Evolutionary conservation across 2,329 filamentous ascomycete species (phyloP).

Genomic region (Amauroascus niger): DNA sequence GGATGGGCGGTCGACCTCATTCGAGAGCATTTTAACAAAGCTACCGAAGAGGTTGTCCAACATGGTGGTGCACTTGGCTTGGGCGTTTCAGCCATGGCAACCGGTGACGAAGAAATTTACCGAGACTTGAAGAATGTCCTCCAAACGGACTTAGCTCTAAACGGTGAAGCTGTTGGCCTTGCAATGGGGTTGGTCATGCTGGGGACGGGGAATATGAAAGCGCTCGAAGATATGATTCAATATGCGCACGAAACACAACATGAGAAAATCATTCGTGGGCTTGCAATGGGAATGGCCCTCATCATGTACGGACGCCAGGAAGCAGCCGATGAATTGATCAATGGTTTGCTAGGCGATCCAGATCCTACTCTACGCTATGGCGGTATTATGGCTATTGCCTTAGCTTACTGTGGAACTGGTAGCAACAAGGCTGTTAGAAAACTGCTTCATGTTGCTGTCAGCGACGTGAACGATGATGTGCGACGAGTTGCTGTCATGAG

Average conservation of each 20-base stretch:
- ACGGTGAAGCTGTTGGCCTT: constrained; percentile 90
- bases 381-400: constrained; percentile 95
- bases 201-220: constrained; percentile 89
- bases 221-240: constrained; percentile 90
- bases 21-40: constrained; percentile 41
- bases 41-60: constrained; percentile 70
- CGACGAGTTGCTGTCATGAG: constrained; percentile 94
- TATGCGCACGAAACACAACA: constrained; percentile 97
- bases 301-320: constrained; percentile 98
- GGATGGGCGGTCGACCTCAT: constrained; percentile 59
- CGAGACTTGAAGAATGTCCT: constrained; percentile 82
- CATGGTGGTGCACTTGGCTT: constrained; percentile 92
- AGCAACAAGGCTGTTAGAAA: constrained; percentile 98
- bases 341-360: constrained; percentile 82
- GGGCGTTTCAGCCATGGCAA: constrained; percentile 96
- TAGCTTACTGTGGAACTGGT: constrained; percentile 93
- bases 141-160: constrained; percentile 88
- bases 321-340: constrained; percentile 86
- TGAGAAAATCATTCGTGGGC: constrained; percentile 95
- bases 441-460: constrained; percentile 89
- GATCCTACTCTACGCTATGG: constrained; percentile 91
- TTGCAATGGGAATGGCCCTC: constrained; percentile 91
- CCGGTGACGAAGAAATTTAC: constrained; percentile 80
- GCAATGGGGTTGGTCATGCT: constrained; percentile 98
- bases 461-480: constrained; percentile 96